Percentiles rank a stretch among this genome's conserved stretches.
These are phyloP conservation scores for Styphnolobium japonicum DNA, from an alignment of 306 rosid species.

Conservation along the genomic window DNA sequence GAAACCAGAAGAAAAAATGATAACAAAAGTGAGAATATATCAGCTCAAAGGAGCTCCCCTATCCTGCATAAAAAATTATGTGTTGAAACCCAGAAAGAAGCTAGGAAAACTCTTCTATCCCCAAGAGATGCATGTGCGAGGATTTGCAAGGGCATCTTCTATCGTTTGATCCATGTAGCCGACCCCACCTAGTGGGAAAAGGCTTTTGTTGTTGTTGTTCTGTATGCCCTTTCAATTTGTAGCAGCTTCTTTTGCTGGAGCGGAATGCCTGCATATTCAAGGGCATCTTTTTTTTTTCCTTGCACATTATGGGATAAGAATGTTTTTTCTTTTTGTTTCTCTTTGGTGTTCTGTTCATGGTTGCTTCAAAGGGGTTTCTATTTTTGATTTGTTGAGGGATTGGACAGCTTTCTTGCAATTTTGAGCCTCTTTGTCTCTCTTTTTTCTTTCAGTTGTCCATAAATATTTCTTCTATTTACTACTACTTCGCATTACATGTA, in stretches of 20 bases:
- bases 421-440: not conserved
- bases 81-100: not conserved
- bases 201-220: too few species aligned
- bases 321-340: too few species aligned
- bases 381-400: not conserved
- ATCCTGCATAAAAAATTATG: not conserved
- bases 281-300: too few species aligned
- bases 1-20: not conserved
- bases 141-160: too few species aligned
- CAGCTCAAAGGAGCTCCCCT: not conserved
- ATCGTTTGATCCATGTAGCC: too few species aligned
- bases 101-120: not conserved
- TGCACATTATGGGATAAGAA: not conserved
- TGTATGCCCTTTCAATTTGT: too few species aligned
- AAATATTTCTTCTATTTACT: not conserved
- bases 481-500: not conserved
- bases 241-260: too few species aligned
- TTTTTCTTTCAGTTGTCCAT: not conserved
- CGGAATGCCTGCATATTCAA: too few species aligned
- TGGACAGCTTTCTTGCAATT: not conserved
- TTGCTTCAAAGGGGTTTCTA: not conserved
- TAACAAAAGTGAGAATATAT: not conserved
- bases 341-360: too few species aligned
- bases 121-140: not conserved
- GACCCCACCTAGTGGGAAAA: too few species aligned